These are phyloP conservation scores for Diaporthe citriasiana DNA, from an alignment of 2,329 filamentous ascomycete species.

Conservation along the genomic window DNA sequence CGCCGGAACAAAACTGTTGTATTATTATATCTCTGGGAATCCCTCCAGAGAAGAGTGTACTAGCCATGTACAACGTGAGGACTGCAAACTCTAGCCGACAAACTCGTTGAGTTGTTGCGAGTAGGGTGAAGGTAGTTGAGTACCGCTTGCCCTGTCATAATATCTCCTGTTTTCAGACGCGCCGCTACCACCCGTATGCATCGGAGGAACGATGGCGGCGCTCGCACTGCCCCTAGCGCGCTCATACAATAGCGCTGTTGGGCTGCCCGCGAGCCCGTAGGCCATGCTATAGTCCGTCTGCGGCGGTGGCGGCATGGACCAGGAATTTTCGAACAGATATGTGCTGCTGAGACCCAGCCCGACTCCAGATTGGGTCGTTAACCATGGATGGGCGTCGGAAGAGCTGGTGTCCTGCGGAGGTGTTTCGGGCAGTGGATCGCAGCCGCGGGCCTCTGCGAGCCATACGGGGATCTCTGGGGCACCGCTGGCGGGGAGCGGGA, in stretches of 20 bases:
- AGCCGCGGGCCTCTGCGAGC: conserved; percentile 40
- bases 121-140: conserved; percentile 15
- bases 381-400: background rate
- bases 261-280: background rate
- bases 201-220: background rate
- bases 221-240: conserved; percentile 14
- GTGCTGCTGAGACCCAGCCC: conserved; percentile 15
- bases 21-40: too few relatives aligned
- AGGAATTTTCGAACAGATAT: conserved; percentile 2
- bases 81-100: background rate
- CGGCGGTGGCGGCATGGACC: background rate
- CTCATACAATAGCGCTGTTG: conserved; percentile 9
- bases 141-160: background rate
- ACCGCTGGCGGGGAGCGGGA: conserved; percentile 10
- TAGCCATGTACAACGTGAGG: too few relatives aligned
- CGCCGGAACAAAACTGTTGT: background rate
- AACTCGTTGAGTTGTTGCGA: background rate
- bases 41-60: too few relatives aligned
- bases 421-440: conserved; percentile 23
- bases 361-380: background rate
- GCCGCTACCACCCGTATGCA: background rate
- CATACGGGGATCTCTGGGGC: conserved; percentile 39
- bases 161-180: background rate
- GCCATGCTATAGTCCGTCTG: background rate
- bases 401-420: background rate